These are phyloP conservation scores for Heliamphora exappendiculata DNA, from an alignment of 148 eudicot species.

Conservation along the genomic window DNA sequence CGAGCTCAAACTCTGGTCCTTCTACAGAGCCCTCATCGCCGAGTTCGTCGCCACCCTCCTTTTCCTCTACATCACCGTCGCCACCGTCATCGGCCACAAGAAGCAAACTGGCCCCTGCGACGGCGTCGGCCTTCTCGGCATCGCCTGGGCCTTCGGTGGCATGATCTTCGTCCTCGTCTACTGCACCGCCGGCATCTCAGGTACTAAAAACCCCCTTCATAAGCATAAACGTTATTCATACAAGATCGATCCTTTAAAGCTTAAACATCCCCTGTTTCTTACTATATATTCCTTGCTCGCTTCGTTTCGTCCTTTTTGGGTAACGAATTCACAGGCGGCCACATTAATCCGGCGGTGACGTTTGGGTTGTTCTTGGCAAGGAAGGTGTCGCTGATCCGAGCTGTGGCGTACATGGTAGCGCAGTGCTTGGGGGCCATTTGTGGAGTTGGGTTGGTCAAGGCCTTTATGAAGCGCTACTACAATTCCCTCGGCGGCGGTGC, in stretches of 20 bases:
- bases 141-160: conserved; percentile 34
- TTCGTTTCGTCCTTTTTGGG: not conserved
- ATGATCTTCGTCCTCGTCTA: conserved; percentile 38
- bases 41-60: conserved; percentile 35
- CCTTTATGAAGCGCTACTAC: conserved; percentile 26
- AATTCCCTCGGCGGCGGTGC: conserved; percentile 24
- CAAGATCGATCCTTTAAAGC: too few relatives aligned
- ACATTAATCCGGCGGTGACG: too few relatives aligned
- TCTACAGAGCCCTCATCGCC: conserved; percentile 29
- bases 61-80: conserved; percentile 31
- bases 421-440: conserved; percentile 31
- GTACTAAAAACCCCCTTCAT: conserved; percentile 2
- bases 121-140: conserved; percentile 29
- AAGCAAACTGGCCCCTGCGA: conserved; percentile 21
- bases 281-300: too few relatives aligned
- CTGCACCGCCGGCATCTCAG: conserved; percentile 38
- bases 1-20: conserved; percentile 26
- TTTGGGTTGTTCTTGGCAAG: conserved; percentile 30
- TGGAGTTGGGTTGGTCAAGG: conserved; percentile 33
- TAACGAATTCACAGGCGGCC: conserved; percentile 19
- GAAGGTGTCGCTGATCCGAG: conserved; percentile 25
- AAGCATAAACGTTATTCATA: too few relatives aligned
- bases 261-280: too few relatives aligned
- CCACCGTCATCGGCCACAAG: conserved; percentile 32
- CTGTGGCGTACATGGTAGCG: conserved; percentile 25